These are phyloP conservation scores for Cryptosporidium muris DNA, from an alignment of 169 alveolate species.

Conservation along the genomic window DNA sequence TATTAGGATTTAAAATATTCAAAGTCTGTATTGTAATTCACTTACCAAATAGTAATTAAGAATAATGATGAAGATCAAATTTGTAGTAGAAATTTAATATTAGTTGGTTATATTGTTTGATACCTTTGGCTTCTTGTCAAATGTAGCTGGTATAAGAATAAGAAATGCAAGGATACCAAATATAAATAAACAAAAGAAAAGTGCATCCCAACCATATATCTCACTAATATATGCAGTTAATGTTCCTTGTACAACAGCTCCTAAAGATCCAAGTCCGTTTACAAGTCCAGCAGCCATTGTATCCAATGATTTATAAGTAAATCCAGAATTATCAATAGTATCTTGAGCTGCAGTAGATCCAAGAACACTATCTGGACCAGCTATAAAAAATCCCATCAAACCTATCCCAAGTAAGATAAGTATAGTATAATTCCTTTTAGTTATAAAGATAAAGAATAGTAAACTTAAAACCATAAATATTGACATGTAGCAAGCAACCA, in stretches of 20 bases:
- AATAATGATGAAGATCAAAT: no score
- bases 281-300: constrained; percentile 74
- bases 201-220: constrained; percentile 74
- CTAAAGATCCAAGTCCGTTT: constrained; percentile 76
- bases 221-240: constrained; percentile 75
- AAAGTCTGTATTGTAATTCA: no score
- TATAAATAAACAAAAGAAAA: constrained; percentile 67
- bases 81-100: background rate
- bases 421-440: background rate
- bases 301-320: constrained; percentile 38
- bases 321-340: constrained; percentile 62
- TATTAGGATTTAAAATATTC: no score
- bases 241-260: constrained; percentile 76
- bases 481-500: constrained; percentile 62
- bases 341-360: constrained; percentile 76
- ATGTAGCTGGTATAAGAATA: constrained; percentile 71
- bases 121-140: constrained; percentile 3
- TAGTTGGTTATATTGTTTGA: background rate
- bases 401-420: constrained; percentile 50
- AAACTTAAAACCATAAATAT: constrained; percentile 24
- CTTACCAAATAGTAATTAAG: no score
- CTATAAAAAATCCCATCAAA: constrained; percentile 72
- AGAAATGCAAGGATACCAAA: constrained; percentile 39
- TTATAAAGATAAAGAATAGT: constrained; percentile 23
- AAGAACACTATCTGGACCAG: constrained; percentile 75